Evolutionary conservation across 2,329 filamentous ascomycete genomes (phyloP), one percentile per base, ranked within the genome.

Genomic region (Aspergillus ustus): DNA sequence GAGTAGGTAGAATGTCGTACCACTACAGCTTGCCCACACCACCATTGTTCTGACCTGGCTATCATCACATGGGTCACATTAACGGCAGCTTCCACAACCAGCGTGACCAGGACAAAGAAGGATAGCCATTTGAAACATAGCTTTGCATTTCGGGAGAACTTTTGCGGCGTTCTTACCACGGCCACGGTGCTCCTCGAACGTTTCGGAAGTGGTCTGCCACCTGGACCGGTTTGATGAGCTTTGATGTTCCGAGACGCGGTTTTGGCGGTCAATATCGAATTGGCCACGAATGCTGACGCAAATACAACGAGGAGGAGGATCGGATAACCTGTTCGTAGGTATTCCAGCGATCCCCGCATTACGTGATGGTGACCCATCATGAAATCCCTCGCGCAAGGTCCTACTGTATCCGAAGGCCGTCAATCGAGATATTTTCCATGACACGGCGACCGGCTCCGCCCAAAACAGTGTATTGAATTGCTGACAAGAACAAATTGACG

Each of bases 201-300:
- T 73, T 88, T 90, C 62, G 92, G 93, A 57, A 97, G 82, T 37
- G 92, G 92, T 75, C 96, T 93, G 67, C 93, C 94, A 59, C 92
- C 93, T 1, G 93, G 93, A n/a, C 93, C 93, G 57, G 84, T 88
- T 66, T 85, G 77, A 34, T 77, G 81, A 22, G 82, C 84, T 62
- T 78, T 75, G 46, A 78, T 73, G 69, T 81, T 75, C 50, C 79
- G 75, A 64, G 77, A 76, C 64, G 81, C 78, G 67, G 79, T 80
- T 66, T 75, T 82, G 44, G 84, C 81, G 20, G 82, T 80, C 63
- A 83, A 72, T 65, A 91, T 83, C 69, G 87, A 88, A 73, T 85
- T 85, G 67, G 80, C 72, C 59, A 88, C 82, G 72, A 91, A 90
- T 65, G 84, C 83, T 63, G 81, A 74, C 52, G 89, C 77, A 74